Evolutionary conservation across 2,329 filamentous ascomycete genomes (phyloP).

Genomic region (Phyllosticta citribraziliensis): DNA sequence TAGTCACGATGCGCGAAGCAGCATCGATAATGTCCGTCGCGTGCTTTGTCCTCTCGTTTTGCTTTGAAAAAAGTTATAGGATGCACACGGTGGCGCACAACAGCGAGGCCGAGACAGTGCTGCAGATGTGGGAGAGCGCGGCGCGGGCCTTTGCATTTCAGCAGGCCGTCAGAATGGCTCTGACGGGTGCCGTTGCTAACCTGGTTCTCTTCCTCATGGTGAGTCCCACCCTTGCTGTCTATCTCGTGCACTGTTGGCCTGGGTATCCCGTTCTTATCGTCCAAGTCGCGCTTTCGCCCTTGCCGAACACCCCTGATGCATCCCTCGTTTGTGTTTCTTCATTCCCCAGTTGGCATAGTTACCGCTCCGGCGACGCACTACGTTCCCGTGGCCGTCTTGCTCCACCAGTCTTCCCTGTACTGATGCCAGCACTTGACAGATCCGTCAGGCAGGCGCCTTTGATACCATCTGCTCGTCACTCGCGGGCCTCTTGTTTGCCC

Average conservation of each 20-base stretch:
- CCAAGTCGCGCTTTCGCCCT: constrained; percentile 5
- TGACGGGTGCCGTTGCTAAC: neutral
- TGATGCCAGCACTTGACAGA: constrained; percentile 1
- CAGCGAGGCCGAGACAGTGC: neutral
- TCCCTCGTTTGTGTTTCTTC: neutral
- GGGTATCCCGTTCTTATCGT: neutral
- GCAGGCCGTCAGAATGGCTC: constrained; percentile 1
- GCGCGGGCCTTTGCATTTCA: constrained; percentile 6
- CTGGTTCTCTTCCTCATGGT: constrained; percentile 8
- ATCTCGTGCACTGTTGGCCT: neutral
- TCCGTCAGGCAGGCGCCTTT: constrained; percentile 9
- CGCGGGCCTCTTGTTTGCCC: constrained; percentile 3
- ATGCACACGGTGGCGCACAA: constrained; percentile 5
- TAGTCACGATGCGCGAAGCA: constrained; percentile 6
- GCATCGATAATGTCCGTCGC: neutral
- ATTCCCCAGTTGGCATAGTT: neutral
- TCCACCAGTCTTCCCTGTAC: neutral
- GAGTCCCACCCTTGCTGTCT: neutral
- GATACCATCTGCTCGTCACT: constrained; percentile 2
- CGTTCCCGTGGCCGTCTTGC: neutral
- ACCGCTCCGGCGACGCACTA: neutral
- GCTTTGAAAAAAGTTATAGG: constrained; percentile 9
- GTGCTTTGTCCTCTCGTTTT: constrained; percentile 6
- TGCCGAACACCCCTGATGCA: neutral
- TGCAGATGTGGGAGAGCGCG: constrained; percentile 6